Evolutionary conservation across 306 rosid species (phyloP).

Genomic region (Medicago ruthenica): DNA sequence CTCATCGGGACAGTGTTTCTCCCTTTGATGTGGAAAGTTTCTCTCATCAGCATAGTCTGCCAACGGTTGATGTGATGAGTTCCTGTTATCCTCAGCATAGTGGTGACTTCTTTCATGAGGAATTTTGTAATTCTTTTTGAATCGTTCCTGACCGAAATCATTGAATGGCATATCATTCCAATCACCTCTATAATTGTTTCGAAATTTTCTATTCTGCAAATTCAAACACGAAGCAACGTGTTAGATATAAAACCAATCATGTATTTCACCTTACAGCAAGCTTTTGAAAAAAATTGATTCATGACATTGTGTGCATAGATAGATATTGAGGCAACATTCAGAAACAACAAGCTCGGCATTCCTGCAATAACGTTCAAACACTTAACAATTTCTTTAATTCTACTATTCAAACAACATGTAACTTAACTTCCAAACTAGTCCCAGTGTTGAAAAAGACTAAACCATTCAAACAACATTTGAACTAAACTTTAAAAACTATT

Average conservation of each 20-base stretch:
- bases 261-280: neutral
- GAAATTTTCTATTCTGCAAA: conserved; percentile 37
- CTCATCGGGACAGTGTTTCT: too few relatives aligned
- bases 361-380: conserved; percentile 13
- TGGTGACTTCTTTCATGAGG: neutral
- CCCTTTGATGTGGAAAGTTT: neutral
- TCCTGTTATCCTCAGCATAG: neutral
- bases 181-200: neutral
- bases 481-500: too few relatives aligned
- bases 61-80: neutral
- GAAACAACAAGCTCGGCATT: neutral
- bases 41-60: neutral
- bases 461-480: too few relatives aligned
- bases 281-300: neutral
- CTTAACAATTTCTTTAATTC: neutral
- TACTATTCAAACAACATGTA: neutral
- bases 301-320: neutral
- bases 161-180: neutral
- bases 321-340: conserved; percentile 20
- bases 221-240: conserved; percentile 15
- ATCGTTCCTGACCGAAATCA: conserved; percentile 5
- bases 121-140: neutral
- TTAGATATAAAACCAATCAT: conserved; percentile 1
- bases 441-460: too few relatives aligned
- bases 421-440: neutral